A percentile compares a stretch with the other conserved stretches of the same genome.
Conservation (phyloP, 345 rosid genomes). For the Reutealis trisperma region DNA sequence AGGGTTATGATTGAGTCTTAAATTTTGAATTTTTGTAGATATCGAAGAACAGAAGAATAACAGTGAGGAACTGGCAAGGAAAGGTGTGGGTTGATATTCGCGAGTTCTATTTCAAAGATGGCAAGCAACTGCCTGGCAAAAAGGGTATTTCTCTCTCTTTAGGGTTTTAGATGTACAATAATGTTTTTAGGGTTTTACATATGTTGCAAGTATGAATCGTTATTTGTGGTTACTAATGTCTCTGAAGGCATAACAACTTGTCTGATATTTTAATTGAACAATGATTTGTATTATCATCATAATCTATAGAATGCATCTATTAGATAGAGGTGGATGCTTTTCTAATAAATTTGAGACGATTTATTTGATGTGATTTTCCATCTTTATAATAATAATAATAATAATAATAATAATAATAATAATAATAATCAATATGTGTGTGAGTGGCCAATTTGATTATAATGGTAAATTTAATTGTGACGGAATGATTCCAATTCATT, state of each 20-base stretch:
- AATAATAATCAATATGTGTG: no score
- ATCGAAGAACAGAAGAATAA: conserved; percentile 80
- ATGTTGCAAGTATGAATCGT: no score
- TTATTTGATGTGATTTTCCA: background rate
- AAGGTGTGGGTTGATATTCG: conserved; percentile 81
- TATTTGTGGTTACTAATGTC: background rate
- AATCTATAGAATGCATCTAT: no score
- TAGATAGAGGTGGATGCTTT: background rate
- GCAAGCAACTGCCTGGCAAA: conserved; percentile 77
- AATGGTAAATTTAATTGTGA: no score
- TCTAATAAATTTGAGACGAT: background rate
- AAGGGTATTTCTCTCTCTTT: conserved; percentile 49
- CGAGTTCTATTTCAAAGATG: conserved; percentile 86
- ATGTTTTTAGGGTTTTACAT: background rate
- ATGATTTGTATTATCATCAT: background rate
- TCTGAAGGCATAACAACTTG: background rate
- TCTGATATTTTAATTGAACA: background rate
- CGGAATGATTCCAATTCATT: background rate
- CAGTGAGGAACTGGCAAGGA: conserved; percentile 86
- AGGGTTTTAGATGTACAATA: background rate
- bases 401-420: no score
- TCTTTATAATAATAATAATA: background rate
- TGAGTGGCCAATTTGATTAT: background rate
- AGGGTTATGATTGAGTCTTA: conserved; percentile 15
- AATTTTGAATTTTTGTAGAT: conserved; percentile 40